These are phyloP conservation scores for Dendrobium chrysotoxum DNA, from an alignment of 106 monocot species.

Conservation along the genomic window DNA sequence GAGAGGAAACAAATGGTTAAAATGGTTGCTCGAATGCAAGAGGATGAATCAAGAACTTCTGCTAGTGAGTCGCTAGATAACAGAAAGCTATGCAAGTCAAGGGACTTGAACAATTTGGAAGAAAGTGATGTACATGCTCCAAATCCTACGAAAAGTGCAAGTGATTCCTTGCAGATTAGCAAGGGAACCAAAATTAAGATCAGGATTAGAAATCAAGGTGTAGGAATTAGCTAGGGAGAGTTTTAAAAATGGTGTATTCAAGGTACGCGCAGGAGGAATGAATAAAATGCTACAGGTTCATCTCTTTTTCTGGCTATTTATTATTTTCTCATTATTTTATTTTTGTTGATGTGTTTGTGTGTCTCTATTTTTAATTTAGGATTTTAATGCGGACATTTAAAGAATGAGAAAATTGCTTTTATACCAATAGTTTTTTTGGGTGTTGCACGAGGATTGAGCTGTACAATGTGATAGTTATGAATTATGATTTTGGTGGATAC, in stretches of 20 bases:
- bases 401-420: background rate
- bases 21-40: slow-evolving; percentile 33
- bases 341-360: background rate
- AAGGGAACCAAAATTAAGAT: slow-evolving; percentile 46
- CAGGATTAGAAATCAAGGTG: slow-evolving; percentile 45
- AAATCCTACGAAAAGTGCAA: slow-evolving; percentile 16
- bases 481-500: too few species aligned
- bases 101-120: slow-evolving; percentile 11
- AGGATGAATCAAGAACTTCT: slow-evolving; percentile 10
- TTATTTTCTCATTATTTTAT: background rate
- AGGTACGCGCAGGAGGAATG: background rate
- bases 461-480: too few species aligned
- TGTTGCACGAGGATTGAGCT: too few species aligned
- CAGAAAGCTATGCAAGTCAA: slow-evolving; percentile 2
- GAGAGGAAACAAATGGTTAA: slow-evolving; percentile 73
- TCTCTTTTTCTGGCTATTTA: background rate
- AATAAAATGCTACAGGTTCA: background rate
- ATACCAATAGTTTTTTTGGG: background rate
- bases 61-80: slow-evolving; percentile 1
- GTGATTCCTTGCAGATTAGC: slow-evolving; percentile 7
- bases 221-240: slow-evolving; percentile 13
- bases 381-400: background rate
- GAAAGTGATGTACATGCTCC: slow-evolving; percentile 12
- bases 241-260: background rate
- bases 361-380: background rate